phyloP scores from a whole-genome alignment of 2,329 filamentous ascomycete genomes.

The Pseudogymnoascus sp. region DNA sequence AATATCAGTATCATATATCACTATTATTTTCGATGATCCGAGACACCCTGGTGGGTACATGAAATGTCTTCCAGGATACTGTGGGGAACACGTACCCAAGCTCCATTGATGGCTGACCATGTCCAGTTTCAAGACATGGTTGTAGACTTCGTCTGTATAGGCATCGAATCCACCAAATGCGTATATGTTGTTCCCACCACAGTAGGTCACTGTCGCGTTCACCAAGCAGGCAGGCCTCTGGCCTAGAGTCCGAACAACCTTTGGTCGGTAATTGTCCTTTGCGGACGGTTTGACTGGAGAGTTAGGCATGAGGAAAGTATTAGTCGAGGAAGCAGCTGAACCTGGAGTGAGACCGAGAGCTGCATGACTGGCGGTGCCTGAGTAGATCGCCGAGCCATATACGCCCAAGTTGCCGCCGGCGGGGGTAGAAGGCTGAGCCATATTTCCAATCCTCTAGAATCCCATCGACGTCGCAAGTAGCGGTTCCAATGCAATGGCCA shows the following conservation, averaged over 20 bases:
- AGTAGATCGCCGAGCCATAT: constrained; percentile 35
- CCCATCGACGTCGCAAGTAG: neutral
- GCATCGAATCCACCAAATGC: constrained; percentile 98
- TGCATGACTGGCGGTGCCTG: constrained; percentile 14
- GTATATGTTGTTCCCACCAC: constrained; percentile 94
- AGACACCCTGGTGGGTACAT: constrained; percentile 7
- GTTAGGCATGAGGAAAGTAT: constrained; percentile 86
- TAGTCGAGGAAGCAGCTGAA: constrained; percentile 51
- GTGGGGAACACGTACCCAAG: constrained; percentile 32
- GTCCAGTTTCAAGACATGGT: constrained; percentile 87
- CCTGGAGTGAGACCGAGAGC: constrained; percentile 31
- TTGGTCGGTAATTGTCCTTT: constrained; percentile 72
- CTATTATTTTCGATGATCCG: neutral
- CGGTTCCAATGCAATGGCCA: neutral
- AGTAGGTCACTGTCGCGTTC: constrained; percentile 98
- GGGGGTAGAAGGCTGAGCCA: constrained; percentile 39
- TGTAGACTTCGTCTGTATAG: constrained; percentile 98
- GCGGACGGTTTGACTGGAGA: constrained; percentile 62
- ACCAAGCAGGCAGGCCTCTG: constrained; percentile 88
- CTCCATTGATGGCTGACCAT: constrained; percentile 86
- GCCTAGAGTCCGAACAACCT: constrained; percentile 68
- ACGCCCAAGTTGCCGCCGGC: constrained; percentile 30
- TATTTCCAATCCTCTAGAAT: constrained; percentile 19
- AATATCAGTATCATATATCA: neutral
- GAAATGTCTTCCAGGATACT: neutral